A percentile compares a stretch with the other conserved stretches of the same genome.
These are phyloP conservation scores for Fusarium verrucosum DNA, from an alignment of 2,329 filamentous ascomycete genomes.

Conservation along the genomic window DNA sequence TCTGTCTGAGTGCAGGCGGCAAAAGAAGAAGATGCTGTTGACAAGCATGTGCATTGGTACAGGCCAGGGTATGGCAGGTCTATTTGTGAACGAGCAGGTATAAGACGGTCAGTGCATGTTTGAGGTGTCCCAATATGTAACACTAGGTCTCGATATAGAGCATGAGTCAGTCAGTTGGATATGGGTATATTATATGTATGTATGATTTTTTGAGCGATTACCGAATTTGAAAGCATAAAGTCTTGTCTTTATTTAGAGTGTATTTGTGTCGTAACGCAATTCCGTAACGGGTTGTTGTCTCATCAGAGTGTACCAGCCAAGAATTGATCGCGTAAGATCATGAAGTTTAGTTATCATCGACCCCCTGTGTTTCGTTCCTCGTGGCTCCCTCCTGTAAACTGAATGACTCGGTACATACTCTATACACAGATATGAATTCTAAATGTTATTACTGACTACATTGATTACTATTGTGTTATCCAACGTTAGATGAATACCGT, in stretches of 20 bases:
- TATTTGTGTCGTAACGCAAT: neutral
- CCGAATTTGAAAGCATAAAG: slow-evolving; percentile 18
- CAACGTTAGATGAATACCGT: neutral
- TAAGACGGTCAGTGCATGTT: slow-evolving; percentile 9
- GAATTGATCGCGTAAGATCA: slow-evolving; percentile 16
- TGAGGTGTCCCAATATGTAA: slow-evolving; percentile 31
- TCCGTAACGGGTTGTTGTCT: slow-evolving; percentile 16
- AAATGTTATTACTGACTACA: neutral
- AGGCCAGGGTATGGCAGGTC: slow-evolving; percentile 73
- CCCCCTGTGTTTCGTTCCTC: neutral
- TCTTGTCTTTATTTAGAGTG: neutral
- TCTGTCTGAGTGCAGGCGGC: slow-evolving; percentile 82
- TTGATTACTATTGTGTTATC: neutral
- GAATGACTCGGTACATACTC: no score
- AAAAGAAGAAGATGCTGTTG: slow-evolving; percentile 88
- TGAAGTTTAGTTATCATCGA: slow-evolving; percentile 11
- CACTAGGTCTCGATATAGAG: slow-evolving; percentile 15
- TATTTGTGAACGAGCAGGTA: slow-evolving; percentile 68
- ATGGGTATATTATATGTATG: slow-evolving; percentile 21
- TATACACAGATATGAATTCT: neutral
- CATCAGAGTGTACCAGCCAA: slow-evolving; percentile 9
- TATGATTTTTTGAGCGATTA: slow-evolving; percentile 27
- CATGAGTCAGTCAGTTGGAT: slow-evolving; percentile 24
- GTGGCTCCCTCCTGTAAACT: neutral
- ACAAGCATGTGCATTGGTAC: slow-evolving; percentile 89